Evolutionary conservation across 1,284 basidiomycete genomes (phyloP).

Genomic region (Heterobasidion parviporum): DNA sequence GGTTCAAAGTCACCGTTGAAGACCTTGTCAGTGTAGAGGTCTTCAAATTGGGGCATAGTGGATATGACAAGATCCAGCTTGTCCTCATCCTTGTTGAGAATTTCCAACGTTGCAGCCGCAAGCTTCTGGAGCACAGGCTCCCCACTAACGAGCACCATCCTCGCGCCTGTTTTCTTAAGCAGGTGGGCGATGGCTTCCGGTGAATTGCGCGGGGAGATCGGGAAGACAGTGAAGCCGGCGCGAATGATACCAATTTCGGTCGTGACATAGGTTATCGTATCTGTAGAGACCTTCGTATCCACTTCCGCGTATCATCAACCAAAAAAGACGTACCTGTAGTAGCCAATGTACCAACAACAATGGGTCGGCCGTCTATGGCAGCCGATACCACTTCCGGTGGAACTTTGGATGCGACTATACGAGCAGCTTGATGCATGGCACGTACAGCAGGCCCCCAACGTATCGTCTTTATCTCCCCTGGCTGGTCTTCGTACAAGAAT

Average conservation of each 20-base stretch:
- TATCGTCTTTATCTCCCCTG: conserved; percentile 11
- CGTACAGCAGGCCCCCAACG: conserved; percentile 15
- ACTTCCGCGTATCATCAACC: not conserved
- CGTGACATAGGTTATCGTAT: conserved; percentile 23
- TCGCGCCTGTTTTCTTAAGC: conserved; percentile 8
- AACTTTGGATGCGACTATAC: conserved; percentile 6
- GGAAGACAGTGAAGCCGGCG: conserved; percentile 21
- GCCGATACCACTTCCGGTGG: not conserved
- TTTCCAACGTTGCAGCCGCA: conserved; percentile 7
- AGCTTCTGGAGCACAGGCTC: conserved; percentile 13
- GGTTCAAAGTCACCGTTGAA: conserved; percentile 5
- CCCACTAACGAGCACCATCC: conserved; percentile 7
- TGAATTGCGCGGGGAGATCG: conserved; percentile 23
- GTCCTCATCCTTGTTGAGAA: conserved; percentile 6
- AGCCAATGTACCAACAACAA: conserved; percentile 14
- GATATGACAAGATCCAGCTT: conserved; percentile 4
- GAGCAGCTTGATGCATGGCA: conserved; percentile 18
- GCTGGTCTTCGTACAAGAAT: conserved; percentile 17
- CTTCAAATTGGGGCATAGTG: conserved; percentile 16
- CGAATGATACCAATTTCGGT: conserved; percentile 20
- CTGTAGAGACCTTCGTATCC: conserved; percentile 10
- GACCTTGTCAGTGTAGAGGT: conserved; percentile 11
- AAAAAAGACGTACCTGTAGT: conserved; percentile 13
- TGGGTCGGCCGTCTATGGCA: not conserved
- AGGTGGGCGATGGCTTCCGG: conserved; percentile 21